These are phyloP conservation scores for Nevesoporus exiguus DNA, from an alignment of 768 basidiomycete species.

Conservation along the genomic window DNA sequence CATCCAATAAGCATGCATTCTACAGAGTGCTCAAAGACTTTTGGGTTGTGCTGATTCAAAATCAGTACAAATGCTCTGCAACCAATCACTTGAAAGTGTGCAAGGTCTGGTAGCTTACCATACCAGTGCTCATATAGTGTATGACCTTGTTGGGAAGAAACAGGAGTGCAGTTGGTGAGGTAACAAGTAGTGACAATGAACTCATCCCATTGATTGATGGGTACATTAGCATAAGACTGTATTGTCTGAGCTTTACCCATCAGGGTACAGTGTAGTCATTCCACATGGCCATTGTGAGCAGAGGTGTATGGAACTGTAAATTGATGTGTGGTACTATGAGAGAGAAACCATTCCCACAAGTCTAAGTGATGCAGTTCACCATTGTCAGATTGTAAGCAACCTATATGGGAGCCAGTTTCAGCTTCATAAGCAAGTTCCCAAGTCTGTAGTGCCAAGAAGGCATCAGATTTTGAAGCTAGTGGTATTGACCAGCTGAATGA, in stretches of 20 bases:
- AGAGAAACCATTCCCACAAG: background rate
- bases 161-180: background rate
- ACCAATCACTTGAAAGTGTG: background rate
- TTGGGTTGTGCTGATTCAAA: background rate
- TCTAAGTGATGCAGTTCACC: no score
- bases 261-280: background rate
- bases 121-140: background rate
- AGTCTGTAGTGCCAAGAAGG: background rate
- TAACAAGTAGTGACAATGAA: background rate
- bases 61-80: background rate
- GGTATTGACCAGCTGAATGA: background rate
- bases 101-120: background rate
- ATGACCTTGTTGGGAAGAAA: background rate
- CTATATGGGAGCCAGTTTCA: background rate
- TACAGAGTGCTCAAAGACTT: background rate
- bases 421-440: background rate
- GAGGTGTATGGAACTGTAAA: background rate
- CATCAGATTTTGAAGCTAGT: background rate
- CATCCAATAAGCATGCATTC: background rate
- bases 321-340: background rate
- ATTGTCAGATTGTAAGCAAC: background rate
- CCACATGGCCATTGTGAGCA: no score
- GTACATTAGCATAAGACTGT: background rate
- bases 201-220: background rate
- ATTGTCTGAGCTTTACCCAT: background rate